phyloP scores from a whole-genome alignment of 306 rosid species.

The Oemleria cerasiformis region DNA sequence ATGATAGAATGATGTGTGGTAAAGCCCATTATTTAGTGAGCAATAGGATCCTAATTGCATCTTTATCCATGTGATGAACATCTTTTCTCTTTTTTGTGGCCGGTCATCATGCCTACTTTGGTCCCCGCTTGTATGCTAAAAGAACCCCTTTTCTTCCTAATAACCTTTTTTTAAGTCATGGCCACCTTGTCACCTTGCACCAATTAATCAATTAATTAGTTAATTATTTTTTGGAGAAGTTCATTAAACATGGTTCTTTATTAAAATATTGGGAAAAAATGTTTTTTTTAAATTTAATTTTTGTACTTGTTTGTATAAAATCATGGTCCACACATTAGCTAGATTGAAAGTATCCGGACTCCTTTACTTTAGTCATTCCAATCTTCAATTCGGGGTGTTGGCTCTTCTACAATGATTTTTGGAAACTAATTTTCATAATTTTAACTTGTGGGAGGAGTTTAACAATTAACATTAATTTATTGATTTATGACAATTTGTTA shows the following conservation, averaged over 20 bases:
- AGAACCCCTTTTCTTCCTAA: neutral
- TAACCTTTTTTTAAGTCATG: neutral
- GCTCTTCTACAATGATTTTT: too few relatives aligned
- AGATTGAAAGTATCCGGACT: neutral
- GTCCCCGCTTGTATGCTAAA: constrained; percentile 20
- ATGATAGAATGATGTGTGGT: constrained; percentile 7
- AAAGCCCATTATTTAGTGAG: neutral
- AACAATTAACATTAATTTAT: too few relatives aligned
- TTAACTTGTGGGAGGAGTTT: too few relatives aligned
- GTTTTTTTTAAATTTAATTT: too few relatives aligned
- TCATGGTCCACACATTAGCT: neutral
- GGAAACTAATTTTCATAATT: too few relatives aligned
- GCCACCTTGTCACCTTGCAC: neutral
- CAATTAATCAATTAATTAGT: neutral
- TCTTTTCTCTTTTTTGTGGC: constrained; percentile 11
- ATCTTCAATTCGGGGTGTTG: too few relatives aligned
- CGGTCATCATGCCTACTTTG: constrained; percentile 18
- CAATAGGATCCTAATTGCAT: constrained; percentile 2
- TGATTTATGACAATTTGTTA: too few relatives aligned
- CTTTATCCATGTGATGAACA: constrained; percentile 10
- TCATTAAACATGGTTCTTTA: neutral
- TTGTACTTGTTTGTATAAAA: neutral
- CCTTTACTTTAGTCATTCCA: too few relatives aligned
- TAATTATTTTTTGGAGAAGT: neutral
- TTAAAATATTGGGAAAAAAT: neutral